Evolutionary conservation across 2,329 filamentous ascomycete genomes (phyloP).

Genomic region (Xylariaceae sp.): DNA sequence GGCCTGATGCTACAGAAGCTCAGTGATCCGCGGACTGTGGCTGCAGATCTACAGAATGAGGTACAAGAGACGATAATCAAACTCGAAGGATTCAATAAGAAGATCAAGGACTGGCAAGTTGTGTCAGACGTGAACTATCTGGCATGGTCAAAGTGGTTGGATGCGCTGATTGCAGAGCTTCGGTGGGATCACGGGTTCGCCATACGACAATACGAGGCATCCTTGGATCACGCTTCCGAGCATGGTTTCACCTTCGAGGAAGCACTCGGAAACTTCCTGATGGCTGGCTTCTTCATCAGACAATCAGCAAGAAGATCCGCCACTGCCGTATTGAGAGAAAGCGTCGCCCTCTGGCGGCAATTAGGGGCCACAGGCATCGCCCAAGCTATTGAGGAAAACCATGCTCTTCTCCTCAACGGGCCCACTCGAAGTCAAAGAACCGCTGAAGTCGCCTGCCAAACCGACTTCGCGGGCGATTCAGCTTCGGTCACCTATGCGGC

Average conservation of each 20-base stretch:
- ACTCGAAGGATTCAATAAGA: constrained; percentile 51
- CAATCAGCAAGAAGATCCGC: constrained; percentile 63
- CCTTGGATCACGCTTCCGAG: constrained; percentile 66
- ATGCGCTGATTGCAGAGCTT: constrained; percentile 65
- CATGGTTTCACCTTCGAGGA: constrained; percentile 67
- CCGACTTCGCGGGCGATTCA: constrained; percentile 60
- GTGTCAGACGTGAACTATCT: constrained; percentile 69
- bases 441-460: constrained; percentile 64
- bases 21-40: constrained; percentile 40
- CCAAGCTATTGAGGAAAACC: constrained; percentile 62
- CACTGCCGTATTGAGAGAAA: constrained; percentile 63
- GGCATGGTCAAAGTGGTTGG: constrained; percentile 63
- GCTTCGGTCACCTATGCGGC: constrained; percentile 48
- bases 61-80: constrained; percentile 46
- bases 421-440: constrained; percentile 55
- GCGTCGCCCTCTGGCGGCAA: constrained; percentile 63
- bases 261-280: constrained; percentile 67
- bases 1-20: constrained; percentile 46
- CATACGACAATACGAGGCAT: constrained; percentile 63
- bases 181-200: constrained; percentile 51
- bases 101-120: constrained; percentile 59
- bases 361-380: constrained; percentile 67
- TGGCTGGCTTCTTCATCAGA: constrained; percentile 67
- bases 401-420: constrained; percentile 62
- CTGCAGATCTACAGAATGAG: constrained; percentile 39